Base-by-base conservation (phyloP, 2,329 filamentous ascomycete species). In the Paraphoma chrysanthemicola region DNA sequence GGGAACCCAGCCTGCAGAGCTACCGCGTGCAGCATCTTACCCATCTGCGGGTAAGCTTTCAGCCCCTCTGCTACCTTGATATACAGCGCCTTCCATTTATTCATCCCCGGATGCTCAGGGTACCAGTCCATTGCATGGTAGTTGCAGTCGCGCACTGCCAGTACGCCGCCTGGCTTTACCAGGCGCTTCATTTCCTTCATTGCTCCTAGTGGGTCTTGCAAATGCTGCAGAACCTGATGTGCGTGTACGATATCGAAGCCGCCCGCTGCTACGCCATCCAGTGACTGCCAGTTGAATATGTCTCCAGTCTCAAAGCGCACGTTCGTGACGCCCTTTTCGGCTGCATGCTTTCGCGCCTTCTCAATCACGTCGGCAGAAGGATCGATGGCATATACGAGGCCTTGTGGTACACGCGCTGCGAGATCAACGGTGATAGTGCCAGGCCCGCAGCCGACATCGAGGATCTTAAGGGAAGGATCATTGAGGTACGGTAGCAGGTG, bases 231-330 rank as follows among this genome's bases (percentile, higher is more conserved):
- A 3, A 88, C 81, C 66, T 88, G 85, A 63, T 86, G 83, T 23
- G 80, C 81, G 63, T 84, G 82, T 6, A 88, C 85, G n/a, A 88
- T 70, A 62, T 89, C 86, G 59, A 88, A 88, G 2, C 76, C 68
- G 29, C 59, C 70, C 48, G 71, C 66, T 17, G 66, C 54, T 6
- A 70, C 56, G 1, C 75, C 76, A 53, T 86, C 81, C 2, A 75
- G 59, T 44, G 78, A 81, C 2, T 73, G 56, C 50, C 83, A 75
- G 14, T 67, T 60, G 57, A 80, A 77, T 6, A 79, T 81, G 73
- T 79, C 75, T 1, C 77, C 74, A 30, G 77, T 65, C 39, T 72
- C 70, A 51, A 80, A 80, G 1, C 66, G 70, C 51, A 81, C 71
- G 48, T 80, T 81, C 17, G 59, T 71, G 1, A 78, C 60, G 36